Base-by-base conservation (phyloP, 805 yeast genomes). In the Diddensiella caesifluorescens region DNA sequence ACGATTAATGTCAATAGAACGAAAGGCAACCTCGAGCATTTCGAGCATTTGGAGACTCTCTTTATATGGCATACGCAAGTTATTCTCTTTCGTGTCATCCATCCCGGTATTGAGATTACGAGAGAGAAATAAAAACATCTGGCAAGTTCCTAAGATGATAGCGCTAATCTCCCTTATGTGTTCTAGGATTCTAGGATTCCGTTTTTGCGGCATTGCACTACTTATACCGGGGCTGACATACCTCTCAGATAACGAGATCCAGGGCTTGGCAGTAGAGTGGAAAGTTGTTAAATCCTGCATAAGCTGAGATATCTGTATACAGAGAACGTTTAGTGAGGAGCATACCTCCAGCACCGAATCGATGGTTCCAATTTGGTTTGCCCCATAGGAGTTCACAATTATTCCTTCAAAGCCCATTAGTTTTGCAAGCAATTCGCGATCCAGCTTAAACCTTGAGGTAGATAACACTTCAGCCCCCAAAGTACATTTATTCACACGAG, bases 181-280 rank as follows among this genome's bases (percentile, higher is more conserved):
- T 28, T 41, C 45, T 5, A 41, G 31, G 15, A 41, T 41, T 6
- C 45, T 19, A 13, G 45, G 45, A 16, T 41, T 41, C 7, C 45
- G 33, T 41, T 41, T 41, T 37, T 41, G 45, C 18, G 45, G 45
- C 45, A 41, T 41, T 6, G 45, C 41, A 37, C 45, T 41, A 32
- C 45, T 41, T 32, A 41, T 41, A 2, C 43, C 42, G 7, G 44
- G 44, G 10, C 10, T 9, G 10, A 25, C 12, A 12, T 9, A 25
- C n/a, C n/a, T n/a, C n/a, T n/a, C n/a, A 5, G 45, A 29, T 22
- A 42, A 15, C n/a, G 28, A 13, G 39, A 42, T 30, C 46, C 46
- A 42, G 7, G 46, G 46, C 4, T 39, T 38, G n/a, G 46, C 30
- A 4, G 46, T 42, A 42, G 39, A 38, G 20, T 42, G 46, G 28